Evolutionary conservation across 2,329 filamentous ascomycete species (phyloP).

Genomic region (Pestalotiopsis sp.): DNA sequence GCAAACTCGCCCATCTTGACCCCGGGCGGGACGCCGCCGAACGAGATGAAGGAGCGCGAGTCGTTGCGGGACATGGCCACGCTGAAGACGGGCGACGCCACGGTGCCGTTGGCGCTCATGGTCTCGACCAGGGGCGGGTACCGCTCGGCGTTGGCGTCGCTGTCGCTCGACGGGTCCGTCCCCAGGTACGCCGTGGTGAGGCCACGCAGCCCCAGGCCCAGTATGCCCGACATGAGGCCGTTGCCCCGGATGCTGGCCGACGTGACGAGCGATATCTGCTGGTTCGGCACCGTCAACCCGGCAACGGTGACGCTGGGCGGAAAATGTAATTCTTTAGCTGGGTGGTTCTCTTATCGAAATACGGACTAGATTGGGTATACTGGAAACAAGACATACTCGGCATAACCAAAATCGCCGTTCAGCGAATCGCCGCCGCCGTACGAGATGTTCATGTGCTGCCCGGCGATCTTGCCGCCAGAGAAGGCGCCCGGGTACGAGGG

Average conservation of each 20-base stretch:
- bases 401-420: slow-evolving; percentile 31
- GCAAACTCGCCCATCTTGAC: slow-evolving; percentile 28
- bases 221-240: slow-evolving; percentile 31
- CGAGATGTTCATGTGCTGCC: slow-evolving; percentile 30
- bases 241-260: slow-evolving; percentile 31
- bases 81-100: slow-evolving; percentile 26
- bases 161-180: slow-evolving; percentile 20
- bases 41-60: slow-evolving; percentile 30
- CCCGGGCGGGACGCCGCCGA: slow-evolving; percentile 32
- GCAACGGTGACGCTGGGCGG: slow-evolving; percentile 27
- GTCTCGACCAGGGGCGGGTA: slow-evolving; percentile 32
- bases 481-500: slow-evolving; percentile 29
- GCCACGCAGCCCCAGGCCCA: slow-evolving; percentile 32
- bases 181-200: slow-evolving; percentile 29
- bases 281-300: slow-evolving; percentile 28
- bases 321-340: not conserved
- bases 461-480: slow-evolving; percentile 27
- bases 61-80: slow-evolving; percentile 33
- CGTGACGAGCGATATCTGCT: slow-evolving; percentile 33
- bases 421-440: slow-evolving; percentile 29
- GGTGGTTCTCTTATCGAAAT: too few relatives aligned
- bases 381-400: slow-evolving; percentile 22
- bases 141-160: slow-evolving; percentile 19
- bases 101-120: slow-evolving; percentile 21
- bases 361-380: too few relatives aligned